Evolutionary conservation across 768 basidiomycete genomes (phyloP), one percentile per base, ranked within the genome.

Genomic region (Suillus placidus): DNA sequence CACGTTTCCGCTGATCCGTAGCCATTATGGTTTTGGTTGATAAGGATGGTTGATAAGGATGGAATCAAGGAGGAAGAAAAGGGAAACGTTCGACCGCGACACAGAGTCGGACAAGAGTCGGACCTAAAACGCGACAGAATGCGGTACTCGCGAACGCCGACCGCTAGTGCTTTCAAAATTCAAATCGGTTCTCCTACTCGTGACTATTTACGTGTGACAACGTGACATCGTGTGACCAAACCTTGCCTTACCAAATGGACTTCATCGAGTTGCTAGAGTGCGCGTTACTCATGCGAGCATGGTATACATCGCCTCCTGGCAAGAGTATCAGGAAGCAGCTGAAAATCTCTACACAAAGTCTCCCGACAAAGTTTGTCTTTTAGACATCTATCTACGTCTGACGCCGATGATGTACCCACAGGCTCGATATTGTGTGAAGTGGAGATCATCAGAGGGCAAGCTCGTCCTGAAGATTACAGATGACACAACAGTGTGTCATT

Each of bases 391-490:
- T 64, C 3, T 2, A 14, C 6, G 18, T 18, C 0, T 10, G 13
- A 14, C 45, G 6, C 61, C 58, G 64, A 60, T 38, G 54, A 60
- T 26, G 2, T 63, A 40, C 60, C 51, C 20, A 62, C 73, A 99
- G 97, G 86, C 92, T 30, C 87, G 97, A 49, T 97, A 97, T 75
- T 89, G 87, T 77, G 88, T 97, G 72, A 97, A 97, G 83, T 98
- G 95, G 93, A 88, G 85, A 72, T 83, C 90, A 37, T 87, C 87
- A 6, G 89, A 94, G 72, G 93, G 93, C 23, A 90, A 93, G 73
- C 87, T 99, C 23, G 91, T 97, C 56, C 83, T 99, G 68, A 97
- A 97, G 81, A 89, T 98, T 73, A 98, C 97, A 1, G 93, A 98
- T 79, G 87, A 97, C 76, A 85, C 83, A 42, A 91, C 89, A 72